Evolutionary conservation across 1,284 basidiomycete species (phyloP).

Genomic region (Rhodotorula sp.): DNA sequence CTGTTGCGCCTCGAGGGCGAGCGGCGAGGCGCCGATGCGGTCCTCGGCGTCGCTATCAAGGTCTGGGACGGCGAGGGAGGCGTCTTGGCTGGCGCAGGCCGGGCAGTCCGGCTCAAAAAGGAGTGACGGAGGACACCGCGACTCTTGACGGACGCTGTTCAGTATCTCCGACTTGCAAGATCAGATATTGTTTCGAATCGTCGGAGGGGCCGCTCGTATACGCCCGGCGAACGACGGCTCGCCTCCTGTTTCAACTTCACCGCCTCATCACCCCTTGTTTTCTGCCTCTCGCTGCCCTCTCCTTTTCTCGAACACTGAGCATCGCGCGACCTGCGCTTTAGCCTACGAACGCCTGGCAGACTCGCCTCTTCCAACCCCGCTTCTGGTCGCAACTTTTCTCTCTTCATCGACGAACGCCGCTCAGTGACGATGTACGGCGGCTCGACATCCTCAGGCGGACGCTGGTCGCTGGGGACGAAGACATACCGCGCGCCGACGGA

Average conservation of each 20-base stretch:
- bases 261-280: background rate
- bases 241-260: background rate
- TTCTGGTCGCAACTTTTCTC: background rate
- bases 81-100: background rate
- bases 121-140: background rate
- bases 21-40: slow-evolving; percentile 3
- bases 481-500: slow-evolving; percentile 13
- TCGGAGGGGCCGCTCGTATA: too few species aligned
- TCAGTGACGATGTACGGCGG: background rate
- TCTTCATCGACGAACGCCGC: background rate
- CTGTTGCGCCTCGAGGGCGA: slow-evolving; percentile 6
- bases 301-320: background rate
- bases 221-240: background rate
- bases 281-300: background rate
- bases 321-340: background rate
- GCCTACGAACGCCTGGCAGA: background rate
- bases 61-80: background rate
- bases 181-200: background rate
- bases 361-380: background rate
- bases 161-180: background rate
- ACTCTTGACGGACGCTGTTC: background rate
- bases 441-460: background rate
- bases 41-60: slow-evolving; percentile 4
- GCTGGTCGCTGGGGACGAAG: slow-evolving; percentile 8
- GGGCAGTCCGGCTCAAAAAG: slow-evolving; percentile 4